Evolutionary conservation across 2,329 filamentous ascomycete genomes (phyloP).

Genomic region (Microdochium bolleyi): DNA sequence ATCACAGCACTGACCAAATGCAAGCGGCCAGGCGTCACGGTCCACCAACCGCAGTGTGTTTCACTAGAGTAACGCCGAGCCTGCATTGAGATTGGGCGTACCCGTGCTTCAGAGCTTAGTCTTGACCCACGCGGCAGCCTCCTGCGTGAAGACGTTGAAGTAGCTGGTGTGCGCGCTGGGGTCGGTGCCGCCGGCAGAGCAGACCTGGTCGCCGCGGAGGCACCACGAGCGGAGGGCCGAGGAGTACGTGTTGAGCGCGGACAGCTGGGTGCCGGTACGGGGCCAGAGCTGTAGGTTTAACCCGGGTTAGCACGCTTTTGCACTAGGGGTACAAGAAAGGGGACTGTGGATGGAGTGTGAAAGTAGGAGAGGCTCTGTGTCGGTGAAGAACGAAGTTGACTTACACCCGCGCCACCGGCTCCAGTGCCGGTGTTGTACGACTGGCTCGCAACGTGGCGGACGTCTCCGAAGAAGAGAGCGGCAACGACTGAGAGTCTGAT

Average conservation of each 20-base stretch:
- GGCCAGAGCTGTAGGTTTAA: conserved; percentile 8
- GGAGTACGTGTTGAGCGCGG: conserved; percentile 11
- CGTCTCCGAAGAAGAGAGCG: conserved; percentile 16
- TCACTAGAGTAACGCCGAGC: too few relatives aligned
- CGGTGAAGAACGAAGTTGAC: not conserved
- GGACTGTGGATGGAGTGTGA: too few relatives aligned
- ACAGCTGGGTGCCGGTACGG: conserved; percentile 11
- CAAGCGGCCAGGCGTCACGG: too few relatives aligned
- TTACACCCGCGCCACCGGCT: conserved; percentile 9
- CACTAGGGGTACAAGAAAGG: too few relatives aligned
- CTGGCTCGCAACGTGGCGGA: conserved; percentile 16
- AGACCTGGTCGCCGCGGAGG: conserved; percentile 17
- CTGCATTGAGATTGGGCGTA: too few relatives aligned
- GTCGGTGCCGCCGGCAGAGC: conserved; percentile 13
- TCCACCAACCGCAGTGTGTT: too few relatives aligned
- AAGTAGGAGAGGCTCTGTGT: not conserved
- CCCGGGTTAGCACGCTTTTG: not conserved
- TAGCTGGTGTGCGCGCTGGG: conserved; percentile 18
- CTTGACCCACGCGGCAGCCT: conserved; percentile 18
- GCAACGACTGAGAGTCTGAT: conserved; percentile 9
- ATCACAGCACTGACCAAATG: too few relatives aligned
- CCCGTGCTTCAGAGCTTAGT: conserved; percentile 5
- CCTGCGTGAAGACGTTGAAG: conserved; percentile 16
- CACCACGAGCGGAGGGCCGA: conserved; percentile 16
- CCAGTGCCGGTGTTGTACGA: conserved; percentile 16